Evolutionary conservation across 306 rosid genomes (phyloP), one percentile per base, ranked within the genome.

Genomic region (Vigna hirtella): DNA sequence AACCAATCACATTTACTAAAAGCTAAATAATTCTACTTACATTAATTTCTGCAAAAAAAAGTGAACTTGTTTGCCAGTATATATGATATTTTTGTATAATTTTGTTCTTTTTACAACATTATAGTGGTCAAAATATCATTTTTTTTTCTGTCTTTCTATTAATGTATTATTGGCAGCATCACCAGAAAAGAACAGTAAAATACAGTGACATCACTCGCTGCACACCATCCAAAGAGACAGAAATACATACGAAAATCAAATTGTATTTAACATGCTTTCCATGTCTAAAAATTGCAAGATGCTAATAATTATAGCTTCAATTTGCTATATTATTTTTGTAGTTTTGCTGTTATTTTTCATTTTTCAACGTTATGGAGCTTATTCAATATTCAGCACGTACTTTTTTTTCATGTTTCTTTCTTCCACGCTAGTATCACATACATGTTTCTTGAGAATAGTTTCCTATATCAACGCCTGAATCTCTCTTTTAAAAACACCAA

Each of bases 391-490:
- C 1, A 57, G 32, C 7, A 34, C 61, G 9, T 26, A 28, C 42
- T 59, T 43, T 15, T 22, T 20, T 15, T 15, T 14, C 20, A 61
- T 24, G 1, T 57, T 43, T 4, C 47, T 67, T 42, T 57, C 68
- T 73, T 77, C 20, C 74, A 69, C 64, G 68, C 71, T 16, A 52
- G 14, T 14, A 38, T 15, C 62, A 11, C 22, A 17, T 56, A 4
- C 69, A 68, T 45, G 76, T 78, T 55, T 30, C 24, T 68, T 67
- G 32, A 53, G 47, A 53, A 4, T 40, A 14, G 26, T 26, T 73
- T 74, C 70, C 58, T 74, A 22, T 0, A 58, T 58, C 47, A 74
- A 77, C 40, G 17, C 62, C 32, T 1, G 11, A 67, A 40, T 67
- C 47, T 56, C 24, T 42, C 5, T 45, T 67, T 18, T 17, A 51